phyloP scores from a whole-genome alignment of 2,329 filamentous ascomycete genomes.

The Epichloe amarillans region DNA sequence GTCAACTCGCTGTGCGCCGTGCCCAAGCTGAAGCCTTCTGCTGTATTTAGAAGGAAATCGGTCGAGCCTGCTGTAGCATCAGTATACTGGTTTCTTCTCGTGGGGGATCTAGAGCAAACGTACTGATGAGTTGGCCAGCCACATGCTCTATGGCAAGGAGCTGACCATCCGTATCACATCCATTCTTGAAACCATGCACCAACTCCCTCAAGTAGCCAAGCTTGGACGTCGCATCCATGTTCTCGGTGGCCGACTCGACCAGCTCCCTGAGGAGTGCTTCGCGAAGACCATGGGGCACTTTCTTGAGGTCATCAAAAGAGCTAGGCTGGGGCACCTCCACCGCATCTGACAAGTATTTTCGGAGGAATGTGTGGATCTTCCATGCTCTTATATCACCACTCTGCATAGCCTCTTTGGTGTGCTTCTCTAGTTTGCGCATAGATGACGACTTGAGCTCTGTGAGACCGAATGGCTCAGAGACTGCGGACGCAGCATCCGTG shows the following conservation, averaged over 20 bases:
- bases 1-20: conserved; percentile 28
- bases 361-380: conserved; percentile 32
- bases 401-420: conserved; percentile 20
- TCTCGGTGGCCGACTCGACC: conserved; percentile 18
- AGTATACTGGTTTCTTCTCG: conserved; percentile 7
- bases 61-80: conserved; percentile 13
- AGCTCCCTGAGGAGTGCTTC: conserved; percentile 20
- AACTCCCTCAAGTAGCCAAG: conserved; percentile 27
- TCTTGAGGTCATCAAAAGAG: conserved; percentile 18
- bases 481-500: conserved; percentile 17
- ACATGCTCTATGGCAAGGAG: conserved; percentile 31
- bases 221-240: conserved; percentile 19
- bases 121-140: conserved; percentile 26
- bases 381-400: conserved; percentile 28
- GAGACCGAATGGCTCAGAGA: conserved; percentile 11
- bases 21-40: conserved; percentile 24
- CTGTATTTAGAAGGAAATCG: conserved; percentile 14
- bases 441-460: conserved; percentile 18
- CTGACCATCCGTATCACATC: conserved; percentile 23
- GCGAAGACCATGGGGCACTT: conserved; percentile 16
- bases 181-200: conserved; percentile 18
- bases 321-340: conserved; percentile 21
- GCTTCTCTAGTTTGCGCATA: conserved; percentile 22
- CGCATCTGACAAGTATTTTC: conserved; percentile 20
- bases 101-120: conserved; percentile 2